phyloP scores from a whole-genome alignment of 2,329 filamentous ascomycete genomes.

The Penicillium palitans region DNA sequence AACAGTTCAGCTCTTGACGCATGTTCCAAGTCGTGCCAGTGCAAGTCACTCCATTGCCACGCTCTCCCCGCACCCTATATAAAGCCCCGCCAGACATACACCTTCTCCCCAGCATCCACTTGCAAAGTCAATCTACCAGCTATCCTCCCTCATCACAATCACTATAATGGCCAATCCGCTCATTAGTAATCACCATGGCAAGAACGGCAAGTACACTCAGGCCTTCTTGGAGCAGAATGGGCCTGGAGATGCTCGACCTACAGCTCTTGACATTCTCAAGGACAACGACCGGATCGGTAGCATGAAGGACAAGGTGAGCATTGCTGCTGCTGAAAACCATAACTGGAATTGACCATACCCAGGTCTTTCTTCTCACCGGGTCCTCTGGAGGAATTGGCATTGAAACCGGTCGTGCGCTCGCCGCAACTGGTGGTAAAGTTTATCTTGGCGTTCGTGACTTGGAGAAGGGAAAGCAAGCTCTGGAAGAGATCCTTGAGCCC shows the following conservation, averaged over 20 bases:
- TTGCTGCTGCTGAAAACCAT: not conserved
- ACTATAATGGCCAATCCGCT: not conserved
- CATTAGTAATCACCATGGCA: not conserved
- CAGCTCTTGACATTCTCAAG: not conserved
- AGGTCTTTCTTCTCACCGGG: not conserved
- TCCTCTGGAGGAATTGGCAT: not conserved
- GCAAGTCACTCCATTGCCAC: not conserved
- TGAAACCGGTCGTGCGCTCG: not conserved
- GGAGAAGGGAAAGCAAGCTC: not conserved
- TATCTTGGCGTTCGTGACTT: not conserved
- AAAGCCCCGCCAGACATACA: not conserved
- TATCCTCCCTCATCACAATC: not conserved
- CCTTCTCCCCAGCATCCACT: not conserved
- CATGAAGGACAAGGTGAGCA: not conserved
- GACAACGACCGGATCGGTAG: not conserved
- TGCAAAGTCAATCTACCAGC: not conserved
- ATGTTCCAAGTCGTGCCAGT: not conserved
- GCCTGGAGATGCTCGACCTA: not conserved
- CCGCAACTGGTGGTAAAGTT: not conserved
- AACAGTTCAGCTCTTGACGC: not conserved
- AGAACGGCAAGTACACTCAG: not conserved
- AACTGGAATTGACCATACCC: not conserved
- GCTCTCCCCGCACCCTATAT: not conserved
- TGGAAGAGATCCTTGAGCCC: not conserved
- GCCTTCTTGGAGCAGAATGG: not conserved